phyloP scores from a whole-genome alignment of 148 eudicot species.

The Persicaria tinctoria region DNA sequence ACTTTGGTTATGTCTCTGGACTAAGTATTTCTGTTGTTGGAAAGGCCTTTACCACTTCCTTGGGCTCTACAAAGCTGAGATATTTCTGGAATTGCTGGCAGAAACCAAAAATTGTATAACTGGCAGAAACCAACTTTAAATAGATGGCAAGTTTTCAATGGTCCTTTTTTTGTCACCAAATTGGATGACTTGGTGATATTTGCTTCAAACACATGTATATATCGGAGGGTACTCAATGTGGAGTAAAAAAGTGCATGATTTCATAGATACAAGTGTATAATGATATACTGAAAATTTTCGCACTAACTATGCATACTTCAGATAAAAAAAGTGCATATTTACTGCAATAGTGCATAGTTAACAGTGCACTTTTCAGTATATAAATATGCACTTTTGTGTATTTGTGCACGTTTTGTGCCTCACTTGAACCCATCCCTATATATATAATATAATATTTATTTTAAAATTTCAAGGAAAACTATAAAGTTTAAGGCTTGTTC shows the following conservation, averaged over 20 bases:
- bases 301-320: no score
- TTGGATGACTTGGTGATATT: not conserved
- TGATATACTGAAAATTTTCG: no score
- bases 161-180: not conserved
- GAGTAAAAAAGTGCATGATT: no score
- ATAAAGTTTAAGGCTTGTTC: not conserved
- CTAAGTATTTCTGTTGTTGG: not conserved
- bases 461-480: not conserved
- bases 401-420: no score
- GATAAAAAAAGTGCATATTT: no score
- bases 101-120: not conserved
- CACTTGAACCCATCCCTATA: no score
- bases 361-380: no score
- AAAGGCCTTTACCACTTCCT: not conserved
- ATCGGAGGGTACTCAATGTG: no score
- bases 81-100: not conserved
- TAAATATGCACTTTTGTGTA: no score
- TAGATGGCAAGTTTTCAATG: not conserved
- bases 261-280: no score
- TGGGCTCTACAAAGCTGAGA: not conserved
- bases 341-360: no score
- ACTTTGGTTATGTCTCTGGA: conserved; percentile 1
- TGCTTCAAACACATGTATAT: not conserved
- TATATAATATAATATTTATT: no score
- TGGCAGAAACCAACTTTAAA: not conserved